Percentiles rank a stretch among this genome's conserved stretches.
Conservation (phyloP, 305 asterid genomes). For the Coffea humblotiana region DNA sequence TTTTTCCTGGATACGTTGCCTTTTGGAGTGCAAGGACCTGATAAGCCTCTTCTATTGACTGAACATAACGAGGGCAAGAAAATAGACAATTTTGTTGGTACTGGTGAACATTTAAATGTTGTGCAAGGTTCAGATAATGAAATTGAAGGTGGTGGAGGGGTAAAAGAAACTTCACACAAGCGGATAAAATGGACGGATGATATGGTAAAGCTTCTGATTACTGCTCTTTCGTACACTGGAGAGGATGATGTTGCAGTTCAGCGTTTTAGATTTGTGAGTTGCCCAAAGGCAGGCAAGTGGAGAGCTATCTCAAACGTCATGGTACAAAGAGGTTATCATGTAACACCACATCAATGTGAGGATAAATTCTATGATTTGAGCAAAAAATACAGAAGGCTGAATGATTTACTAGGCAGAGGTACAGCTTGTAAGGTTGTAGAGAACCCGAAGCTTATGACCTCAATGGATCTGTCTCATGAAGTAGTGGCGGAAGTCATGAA, state of each 20-base stretch:
- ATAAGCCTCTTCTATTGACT: slow-evolving; percentile 16
- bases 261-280: slow-evolving; percentile 1
- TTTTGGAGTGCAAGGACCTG: slow-evolving; percentile 13
- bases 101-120: slow-evolving; percentile 3
- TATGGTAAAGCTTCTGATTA: slow-evolving; percentile 47
- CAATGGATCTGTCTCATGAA: slow-evolving; percentile 31
- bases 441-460: slow-evolving; percentile 33
- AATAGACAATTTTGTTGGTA: neutral
- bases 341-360: slow-evolving; percentile 55
- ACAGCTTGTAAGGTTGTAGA: slow-evolving; percentile 29
- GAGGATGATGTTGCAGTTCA: slow-evolving; percentile 12
- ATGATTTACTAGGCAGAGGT: slow-evolving; percentile 34
- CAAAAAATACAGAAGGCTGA: slow-evolving; percentile 42
- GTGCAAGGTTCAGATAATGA: neutral
- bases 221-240: slow-evolving; percentile 32
- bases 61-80: neutral
- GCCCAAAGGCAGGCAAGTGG: slow-evolving; percentile 42
- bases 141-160: slow-evolving; percentile 21
- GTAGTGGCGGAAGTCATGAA: slow-evolving; percentile 33
- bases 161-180: slow-evolving; percentile 24
- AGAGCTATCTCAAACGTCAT: slow-evolving; percentile 34
- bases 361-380: slow-evolving; percentile 49
- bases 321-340: slow-evolving; percentile 37
- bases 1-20: slow-evolving; percentile 15
- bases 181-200: slow-evolving; percentile 46